These are phyloP conservation scores for Aurantiochytrium sp. DNA, from an alignment of 108 stramenopile genomes.

Conservation along the genomic window DNA sequence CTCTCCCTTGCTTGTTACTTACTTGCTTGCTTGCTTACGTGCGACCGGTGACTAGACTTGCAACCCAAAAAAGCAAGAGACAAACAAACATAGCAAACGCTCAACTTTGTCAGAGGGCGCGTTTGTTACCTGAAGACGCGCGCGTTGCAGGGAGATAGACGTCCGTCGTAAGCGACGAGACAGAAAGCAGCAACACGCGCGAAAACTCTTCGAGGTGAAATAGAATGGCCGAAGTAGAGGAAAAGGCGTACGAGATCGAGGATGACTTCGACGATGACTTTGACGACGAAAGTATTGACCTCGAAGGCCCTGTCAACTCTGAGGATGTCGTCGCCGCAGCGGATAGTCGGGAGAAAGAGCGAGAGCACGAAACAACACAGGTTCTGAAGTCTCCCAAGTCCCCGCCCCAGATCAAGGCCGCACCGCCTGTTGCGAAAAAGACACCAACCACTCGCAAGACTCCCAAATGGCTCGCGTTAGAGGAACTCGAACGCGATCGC, in stretches of 20 bases:
- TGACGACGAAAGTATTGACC: not conserved
- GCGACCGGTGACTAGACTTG: too few species aligned
- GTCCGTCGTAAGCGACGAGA: too few species aligned
- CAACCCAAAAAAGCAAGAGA: too few species aligned
- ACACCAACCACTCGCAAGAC: not conserved
- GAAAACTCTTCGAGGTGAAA: not conserved
- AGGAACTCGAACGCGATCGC: conserved; percentile 11
- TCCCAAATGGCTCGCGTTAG: not conserved
- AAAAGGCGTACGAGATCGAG: not conserved
- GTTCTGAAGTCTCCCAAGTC: not conserved
- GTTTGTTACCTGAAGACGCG: too few species aligned
- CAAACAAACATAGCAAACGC: too few species aligned
- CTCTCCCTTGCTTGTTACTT: too few species aligned
- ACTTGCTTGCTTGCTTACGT: too few species aligned
- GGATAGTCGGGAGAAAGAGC: too few species aligned
- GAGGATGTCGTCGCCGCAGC: not conserved
- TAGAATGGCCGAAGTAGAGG: not conserved
- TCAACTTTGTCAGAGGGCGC: too few species aligned
- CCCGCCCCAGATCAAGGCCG: not conserved
- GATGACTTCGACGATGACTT: not conserved
- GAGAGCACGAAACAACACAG: too few species aligned
- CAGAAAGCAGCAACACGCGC: not conserved
- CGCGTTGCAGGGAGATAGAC: too few species aligned
- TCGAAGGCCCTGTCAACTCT: not conserved
- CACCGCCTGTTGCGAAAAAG: too few species aligned